phyloP scores from a whole-genome alignment of 257 asterid genomes.

The Solanum pennellii region DNA sequence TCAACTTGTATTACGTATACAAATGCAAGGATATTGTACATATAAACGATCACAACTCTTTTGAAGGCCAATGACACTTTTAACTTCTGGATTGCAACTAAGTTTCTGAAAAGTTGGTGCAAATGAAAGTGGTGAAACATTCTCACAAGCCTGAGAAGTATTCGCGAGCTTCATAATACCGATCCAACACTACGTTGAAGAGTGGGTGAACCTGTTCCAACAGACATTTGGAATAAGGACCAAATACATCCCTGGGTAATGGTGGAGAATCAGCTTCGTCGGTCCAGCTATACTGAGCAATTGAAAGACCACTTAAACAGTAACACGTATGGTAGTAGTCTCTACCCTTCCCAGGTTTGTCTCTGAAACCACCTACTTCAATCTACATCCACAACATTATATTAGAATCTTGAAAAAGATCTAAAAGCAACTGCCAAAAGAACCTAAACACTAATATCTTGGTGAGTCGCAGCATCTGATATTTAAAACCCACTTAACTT shows the following conservation, averaged over 20 bases:
- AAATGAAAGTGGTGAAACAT: background rate
- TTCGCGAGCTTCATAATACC: conserved; percentile 49
- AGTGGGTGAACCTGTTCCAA: conserved; percentile 81
- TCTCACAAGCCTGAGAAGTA: conserved; percentile 26
- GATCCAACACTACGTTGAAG: conserved; percentile 52
- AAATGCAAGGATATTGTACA: background rate
- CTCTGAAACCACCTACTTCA: conserved; percentile 92
- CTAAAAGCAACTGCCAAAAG: background rate
- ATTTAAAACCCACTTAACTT: background rate
- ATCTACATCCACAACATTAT: conserved; percentile 35
- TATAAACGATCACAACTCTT: background rate
- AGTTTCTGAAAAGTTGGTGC: background rate
- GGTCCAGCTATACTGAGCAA: conserved; percentile 47
- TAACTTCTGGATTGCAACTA: background rate
- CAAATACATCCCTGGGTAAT: conserved; percentile 49
- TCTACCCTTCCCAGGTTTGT: conserved; percentile 84
- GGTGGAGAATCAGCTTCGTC: conserved; percentile 48
- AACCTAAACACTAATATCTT: background rate
- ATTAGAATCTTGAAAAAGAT: background rate
- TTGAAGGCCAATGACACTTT: background rate
- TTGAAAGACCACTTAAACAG: conserved; percentile 84
- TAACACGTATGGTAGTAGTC: conserved; percentile 94
- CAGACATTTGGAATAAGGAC: conserved; percentile 68
- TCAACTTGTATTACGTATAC: background rate
- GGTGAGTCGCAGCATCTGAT: background rate